phyloP scores from a whole-genome alignment of 345 rosid species.

The Clarkia xantiana region DNA sequence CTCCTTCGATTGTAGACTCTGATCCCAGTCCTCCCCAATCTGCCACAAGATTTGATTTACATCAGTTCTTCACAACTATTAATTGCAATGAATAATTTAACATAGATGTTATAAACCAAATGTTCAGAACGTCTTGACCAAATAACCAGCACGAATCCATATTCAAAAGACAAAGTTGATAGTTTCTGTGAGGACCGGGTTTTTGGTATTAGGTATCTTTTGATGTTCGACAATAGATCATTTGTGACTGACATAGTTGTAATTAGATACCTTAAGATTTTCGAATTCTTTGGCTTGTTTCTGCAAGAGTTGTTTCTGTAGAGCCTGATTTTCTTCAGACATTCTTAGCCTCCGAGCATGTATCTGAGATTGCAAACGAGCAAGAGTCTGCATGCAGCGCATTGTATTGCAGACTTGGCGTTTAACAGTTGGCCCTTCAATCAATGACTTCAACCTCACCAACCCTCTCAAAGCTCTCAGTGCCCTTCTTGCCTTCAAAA shows the following conservation, averaged over 20 bases:
- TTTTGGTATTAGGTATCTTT: too few relatives aligned
- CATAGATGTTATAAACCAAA: too few relatives aligned
- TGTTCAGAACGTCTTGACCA: too few relatives aligned
- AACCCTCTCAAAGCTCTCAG: conserved; percentile 69
- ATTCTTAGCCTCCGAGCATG: conserved; percentile 59
- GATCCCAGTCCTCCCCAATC: conserved; percentile 91
- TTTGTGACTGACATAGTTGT: not conserved
- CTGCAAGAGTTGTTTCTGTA: conserved; percentile 72
- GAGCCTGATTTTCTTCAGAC: conserved; percentile 84
- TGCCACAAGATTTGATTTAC: conserved; percentile 12
- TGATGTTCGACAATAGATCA: too few relatives aligned
- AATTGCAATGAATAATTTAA: too few relatives aligned
- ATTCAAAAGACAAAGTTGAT: too few relatives aligned
- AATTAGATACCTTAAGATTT: conserved; percentile 35
- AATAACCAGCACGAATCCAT: too few relatives aligned
- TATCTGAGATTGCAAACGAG: conserved; percentile 76
- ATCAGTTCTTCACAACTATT: conserved; percentile 1
- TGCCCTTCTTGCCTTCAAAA: conserved; percentile 68
- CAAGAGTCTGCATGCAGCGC: conserved; percentile 78
- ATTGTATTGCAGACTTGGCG: conserved; percentile 69
- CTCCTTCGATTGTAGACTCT: conserved; percentile 76
- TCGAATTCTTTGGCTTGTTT: conserved; percentile 76
- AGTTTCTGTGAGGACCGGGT: too few relatives aligned
- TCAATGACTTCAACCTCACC: conserved; percentile 58
- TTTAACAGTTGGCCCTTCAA: conserved; percentile 73